Evolutionary conservation across 2,329 filamentous ascomycete genomes (phyloP).

Genomic region (Cryphonectria naterciae): DNA sequence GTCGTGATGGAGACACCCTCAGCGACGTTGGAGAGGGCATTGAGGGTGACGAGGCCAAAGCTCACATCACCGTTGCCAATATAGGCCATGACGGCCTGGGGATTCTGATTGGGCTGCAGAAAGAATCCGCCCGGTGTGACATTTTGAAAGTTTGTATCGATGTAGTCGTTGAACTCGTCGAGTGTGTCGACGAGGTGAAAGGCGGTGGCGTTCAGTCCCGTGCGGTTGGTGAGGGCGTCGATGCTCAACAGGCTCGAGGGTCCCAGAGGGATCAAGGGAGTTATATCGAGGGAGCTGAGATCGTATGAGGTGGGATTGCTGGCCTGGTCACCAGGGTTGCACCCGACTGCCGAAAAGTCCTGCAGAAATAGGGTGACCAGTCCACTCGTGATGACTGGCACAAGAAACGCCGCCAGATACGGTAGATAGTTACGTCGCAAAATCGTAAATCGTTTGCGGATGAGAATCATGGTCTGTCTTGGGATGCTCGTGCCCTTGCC

Average conservation of each 20-base stretch:
- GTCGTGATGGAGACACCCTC: slow-evolving; percentile 71
- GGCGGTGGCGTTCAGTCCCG: slow-evolving; percentile 19
- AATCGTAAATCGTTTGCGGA: slow-evolving; percentile 77
- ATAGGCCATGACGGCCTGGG: slow-evolving; percentile 24
- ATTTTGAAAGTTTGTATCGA: slow-evolving; percentile 65
- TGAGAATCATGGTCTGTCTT: slow-evolving; percentile 72
- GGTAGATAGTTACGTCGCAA: slow-evolving; percentile 79
- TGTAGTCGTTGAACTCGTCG: slow-evolving; percentile 68
- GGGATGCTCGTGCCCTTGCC: slow-evolving; percentile 24
- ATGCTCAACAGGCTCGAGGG: slow-evolving; percentile 38
- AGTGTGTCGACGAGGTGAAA: slow-evolving; percentile 61
- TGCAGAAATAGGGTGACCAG: slow-evolving; percentile 78
- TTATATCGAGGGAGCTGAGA: slow-evolving; percentile 33
- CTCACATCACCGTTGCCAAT: slow-evolving; percentile 21
- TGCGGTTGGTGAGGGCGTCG: slow-evolving; percentile 24
- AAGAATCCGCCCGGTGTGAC: slow-evolving; percentile 82
- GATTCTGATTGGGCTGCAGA: slow-evolving; percentile 44
- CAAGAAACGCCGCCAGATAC: slow-evolving; percentile 72
- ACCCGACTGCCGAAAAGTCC: slow-evolving; percentile 53
- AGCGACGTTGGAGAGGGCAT: slow-evolving; percentile 62
- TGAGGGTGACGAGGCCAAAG: slow-evolving; percentile 24
- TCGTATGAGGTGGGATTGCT: slow-evolving; percentile 15
- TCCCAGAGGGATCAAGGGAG: slow-evolving; percentile 48
- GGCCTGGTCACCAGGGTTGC: slow-evolving; percentile 52
- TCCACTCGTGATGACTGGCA: slow-evolving; percentile 80